Conservation (phyloP, 176 grass and related monocot genomes). For the Tillandsia leiboldiana region DNA sequence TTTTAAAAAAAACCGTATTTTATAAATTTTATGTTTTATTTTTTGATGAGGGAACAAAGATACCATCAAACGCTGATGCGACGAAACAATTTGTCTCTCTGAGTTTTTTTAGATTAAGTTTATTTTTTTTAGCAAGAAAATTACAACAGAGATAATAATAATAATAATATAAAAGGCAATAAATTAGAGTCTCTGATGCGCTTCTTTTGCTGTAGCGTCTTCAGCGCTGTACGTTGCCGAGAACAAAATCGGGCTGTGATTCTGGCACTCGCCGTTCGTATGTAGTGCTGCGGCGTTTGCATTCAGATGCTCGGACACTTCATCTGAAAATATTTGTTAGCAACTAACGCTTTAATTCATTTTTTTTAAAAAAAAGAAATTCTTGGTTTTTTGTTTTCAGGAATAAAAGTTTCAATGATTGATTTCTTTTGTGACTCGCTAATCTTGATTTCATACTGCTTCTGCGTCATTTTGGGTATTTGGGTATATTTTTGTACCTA, state of each 20-base stretch:
- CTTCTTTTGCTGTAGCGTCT: conserved; percentile 34
- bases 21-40: not conserved
- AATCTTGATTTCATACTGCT: no score
- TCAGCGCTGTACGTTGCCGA: conserved; percentile 85
- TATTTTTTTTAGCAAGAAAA: not conserved
- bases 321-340: not conserved
- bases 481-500: no score
- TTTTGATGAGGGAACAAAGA: not conserved
- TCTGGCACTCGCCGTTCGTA: conserved; percentile 25
- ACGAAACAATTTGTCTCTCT: not conserved
- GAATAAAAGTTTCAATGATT: no score
- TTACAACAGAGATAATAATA: no score
- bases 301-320: conserved; percentile 32
- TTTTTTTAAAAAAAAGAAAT: not conserved
- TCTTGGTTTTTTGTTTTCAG: not conserved
- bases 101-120: not conserved
- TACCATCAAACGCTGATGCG: conserved; percentile 11
- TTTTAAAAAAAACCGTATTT: not conserved
- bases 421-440: no score
- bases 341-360: not conserved
- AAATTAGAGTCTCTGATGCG: conserved; percentile 89
- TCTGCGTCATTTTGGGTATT: no score
- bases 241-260: conserved; percentile 27
- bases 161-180: conserved; percentile 4
- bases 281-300: conserved; percentile 4